Evolutionary conservation across 2,329 filamentous ascomycete species (phyloP).

Genomic region (Aspergillus sp.): DNA sequence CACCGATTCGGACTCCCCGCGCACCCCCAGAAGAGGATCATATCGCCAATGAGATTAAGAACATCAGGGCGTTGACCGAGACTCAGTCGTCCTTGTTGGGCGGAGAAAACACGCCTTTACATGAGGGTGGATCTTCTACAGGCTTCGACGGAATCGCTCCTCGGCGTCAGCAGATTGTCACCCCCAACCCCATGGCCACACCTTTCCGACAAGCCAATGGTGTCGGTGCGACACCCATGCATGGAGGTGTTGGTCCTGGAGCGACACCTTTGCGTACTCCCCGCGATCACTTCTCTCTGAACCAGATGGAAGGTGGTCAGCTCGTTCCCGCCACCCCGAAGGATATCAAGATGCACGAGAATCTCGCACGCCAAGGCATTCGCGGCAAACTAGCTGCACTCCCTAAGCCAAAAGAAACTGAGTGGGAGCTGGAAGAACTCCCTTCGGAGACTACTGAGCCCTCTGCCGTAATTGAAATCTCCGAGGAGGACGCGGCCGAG

Average conservation of each 20-base stretch:
- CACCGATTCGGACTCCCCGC: constrained; percentile 87
- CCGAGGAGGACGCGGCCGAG: constrained; percentile 68
- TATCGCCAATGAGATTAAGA: constrained; percentile 93
- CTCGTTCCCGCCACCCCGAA: constrained; percentile 71
- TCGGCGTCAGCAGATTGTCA: constrained; percentile 76
- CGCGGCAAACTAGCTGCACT: constrained; percentile 65
- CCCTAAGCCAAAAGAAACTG: constrained; percentile 87
- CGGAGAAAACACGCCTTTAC: constrained; percentile 86
- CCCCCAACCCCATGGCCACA: constrained; percentile 92
- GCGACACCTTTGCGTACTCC: constrained; percentile 86
- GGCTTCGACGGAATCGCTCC: constrained; percentile 85
- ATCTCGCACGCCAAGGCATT: constrained; percentile 67
- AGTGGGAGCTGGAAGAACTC: constrained; percentile 84
- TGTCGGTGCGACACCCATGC: constrained; percentile 63
- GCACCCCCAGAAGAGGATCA: constrained; percentile 91
- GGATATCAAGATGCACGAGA: constrained; percentile 70
- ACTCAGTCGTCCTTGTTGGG: constrained; percentile 91
- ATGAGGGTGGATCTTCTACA: constrained; percentile 77
- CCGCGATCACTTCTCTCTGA: constrained; percentile 81
- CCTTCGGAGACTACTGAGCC: constrained; percentile 75
- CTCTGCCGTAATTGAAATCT: constrained; percentile 47
- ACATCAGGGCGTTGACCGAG: constrained; percentile 86
- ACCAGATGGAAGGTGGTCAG: constrained; percentile 65
- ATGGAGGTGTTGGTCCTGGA: constrained; percentile 60
- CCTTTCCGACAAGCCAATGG: constrained; percentile 69